These are phyloP conservation scores for Rhizoctonia solani DNA, from an alignment of 1,284 basidiomycete genomes.

Conservation along the genomic window DNA sequence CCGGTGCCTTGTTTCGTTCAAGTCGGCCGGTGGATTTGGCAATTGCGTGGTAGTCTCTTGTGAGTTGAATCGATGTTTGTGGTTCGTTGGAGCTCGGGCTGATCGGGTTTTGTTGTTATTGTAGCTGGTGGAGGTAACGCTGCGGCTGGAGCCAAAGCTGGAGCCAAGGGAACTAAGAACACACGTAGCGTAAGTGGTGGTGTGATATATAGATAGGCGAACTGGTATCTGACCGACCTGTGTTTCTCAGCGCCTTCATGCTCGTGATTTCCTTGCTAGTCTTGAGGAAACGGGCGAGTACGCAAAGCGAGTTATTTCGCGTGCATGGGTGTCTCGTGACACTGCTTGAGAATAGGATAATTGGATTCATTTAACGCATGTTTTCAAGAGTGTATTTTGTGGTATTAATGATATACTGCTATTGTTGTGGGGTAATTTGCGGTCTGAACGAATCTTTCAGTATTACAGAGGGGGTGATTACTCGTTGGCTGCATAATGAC, in stretches of 20 bases:
- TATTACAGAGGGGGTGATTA: too few species aligned
- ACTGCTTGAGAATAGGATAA: background rate
- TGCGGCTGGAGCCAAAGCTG: background rate
- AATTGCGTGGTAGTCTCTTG: slow-evolving; percentile 18
- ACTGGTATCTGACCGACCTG: background rate
- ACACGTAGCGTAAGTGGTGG: background rate
- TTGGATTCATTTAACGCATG: background rate
- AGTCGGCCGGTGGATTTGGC: slow-evolving; percentile 45
- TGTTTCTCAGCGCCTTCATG: background rate
- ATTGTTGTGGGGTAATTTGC: slow-evolving; percentile 2
- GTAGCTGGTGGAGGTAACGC: background rate
- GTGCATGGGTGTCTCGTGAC: slow-evolving; percentile 4
- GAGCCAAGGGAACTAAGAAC: background rate
- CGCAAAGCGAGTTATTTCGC: background rate
- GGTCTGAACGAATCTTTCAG: too few species aligned
- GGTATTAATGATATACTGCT: background rate
- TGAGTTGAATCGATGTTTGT: too few species aligned
- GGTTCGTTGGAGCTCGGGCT: too few species aligned
- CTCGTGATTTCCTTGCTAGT: slow-evolving; percentile 21
- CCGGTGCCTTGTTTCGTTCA: slow-evolving; percentile 55
- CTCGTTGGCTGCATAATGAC: too few species aligned
- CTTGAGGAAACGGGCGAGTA: slow-evolving; percentile 1
- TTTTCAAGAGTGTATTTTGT: background rate
- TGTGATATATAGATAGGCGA: background rate
- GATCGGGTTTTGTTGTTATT: background rate